Base-by-base conservation (phyloP, 2,329 filamentous ascomycete species). In the Talaromyces sp. region DNA sequence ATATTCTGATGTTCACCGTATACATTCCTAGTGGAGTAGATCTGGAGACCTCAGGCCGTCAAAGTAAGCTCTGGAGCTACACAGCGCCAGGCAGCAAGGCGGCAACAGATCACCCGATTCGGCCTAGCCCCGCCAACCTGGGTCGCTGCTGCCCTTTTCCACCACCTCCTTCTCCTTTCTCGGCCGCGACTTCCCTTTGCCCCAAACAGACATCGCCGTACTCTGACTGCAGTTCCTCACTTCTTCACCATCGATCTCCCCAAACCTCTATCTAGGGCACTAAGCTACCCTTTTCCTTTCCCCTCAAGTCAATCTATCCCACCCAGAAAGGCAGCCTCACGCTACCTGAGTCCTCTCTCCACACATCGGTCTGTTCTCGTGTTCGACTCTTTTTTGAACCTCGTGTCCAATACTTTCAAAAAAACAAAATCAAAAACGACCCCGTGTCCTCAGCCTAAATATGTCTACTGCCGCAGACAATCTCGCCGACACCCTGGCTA, bases 391-490 rank as follows among this genome's bases (percentile, higher is more conserved):
- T 35, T 45, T 31, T 25, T n/a, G 13, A n/a, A 51, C 28, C 31
- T 35, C 19, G 25, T 39, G 21, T 19, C 21, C 43, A 48, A 48
- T 41, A 8, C 22, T 13, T 33, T 22, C 45, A 48, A 28, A 39
- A 5, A 2, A 33, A 51, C 3, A 31, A 31, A 51, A n/a, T n/a
- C n/a, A 19, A 55, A 41, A 58, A 59, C 53, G 58, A 60, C 62
- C 57, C 66, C 67, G 66, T 77, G 73, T 77, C 71, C 72, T 78
- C 75, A 75, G 71, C 72, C 69, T 71, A 81, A 60, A 79, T 78
- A 97, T 97, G 93, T 96, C 92, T 89, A 81, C 84, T 81, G 75
- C 80, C 77, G 83, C 84, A 81, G 88, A 90, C 78, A 87, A 88
- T 77, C 80, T 84, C 77, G 75, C 80, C 75, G 79, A 85, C 71